Base-by-base conservation (phyloP, 495 filamentous ascomycete species). In the Penicillium riverlandense region DNA sequence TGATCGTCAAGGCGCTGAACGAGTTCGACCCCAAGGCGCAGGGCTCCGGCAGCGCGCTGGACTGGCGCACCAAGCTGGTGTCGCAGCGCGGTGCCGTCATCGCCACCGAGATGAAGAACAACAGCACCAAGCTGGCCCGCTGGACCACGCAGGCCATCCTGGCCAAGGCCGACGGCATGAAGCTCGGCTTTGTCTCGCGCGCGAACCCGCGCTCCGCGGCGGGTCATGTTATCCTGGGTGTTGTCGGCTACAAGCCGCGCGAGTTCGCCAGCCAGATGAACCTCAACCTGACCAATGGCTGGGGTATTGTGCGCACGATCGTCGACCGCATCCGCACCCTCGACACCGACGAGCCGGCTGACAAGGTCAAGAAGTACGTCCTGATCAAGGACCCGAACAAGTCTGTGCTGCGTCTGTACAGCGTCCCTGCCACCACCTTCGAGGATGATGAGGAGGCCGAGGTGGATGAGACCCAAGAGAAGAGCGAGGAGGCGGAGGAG, bases 71-170 rank as follows among this genome's bases (percentile, higher is more conserved):
- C 45, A 98, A 97, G 78, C 80, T 98, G 38, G 83, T 82, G 43
- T 86, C 84, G 48, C 89, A 96, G 72, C 82, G 92, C 46, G 92
- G 92, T 75, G 92, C 92, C 27, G 90, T 97, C 29, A 85, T 98
- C 11, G 92, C 92, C 13, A 98, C 92, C n/a, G 92, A 74, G 59
- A 98, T 98, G 92, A 98, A 98, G 83, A 98, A 98, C 78, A 98
- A 98, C 77, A 86, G 81, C 58, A 91, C 85, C 80, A 98, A 98
- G 75, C 80, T 98, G 43, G 94, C 92, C 30, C 74, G 92, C 55
- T 98, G 92, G 92, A 95, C 92, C 13, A 86, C 88, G 40, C 92
- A 98, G 74, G 84, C 83, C 53, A 95, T 97, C 57, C 78, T 98
- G 35, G 90, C 92, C 58, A 90, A 89, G 69, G 90, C 92, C 13